A percentile compares a stretch with the other conserved stretches of the same genome.
Evolutionary conservation across 768 basidiomycete genomes (phyloP).

Genomic region (Amanita molliuscula): DNA sequence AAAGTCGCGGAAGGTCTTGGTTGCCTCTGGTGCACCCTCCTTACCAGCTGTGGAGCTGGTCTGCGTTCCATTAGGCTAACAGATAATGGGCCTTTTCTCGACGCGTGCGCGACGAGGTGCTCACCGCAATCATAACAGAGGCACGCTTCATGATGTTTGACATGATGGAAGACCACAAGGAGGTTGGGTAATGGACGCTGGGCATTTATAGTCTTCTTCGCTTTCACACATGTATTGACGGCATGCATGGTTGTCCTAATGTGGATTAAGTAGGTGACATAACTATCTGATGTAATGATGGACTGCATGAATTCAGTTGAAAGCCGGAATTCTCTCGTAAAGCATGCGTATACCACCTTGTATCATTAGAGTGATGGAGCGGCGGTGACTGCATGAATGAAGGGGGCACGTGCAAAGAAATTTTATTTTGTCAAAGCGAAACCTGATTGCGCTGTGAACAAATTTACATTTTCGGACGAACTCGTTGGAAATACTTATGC

Average conservation of each 20-base stretch:
- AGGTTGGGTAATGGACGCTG: background rate
- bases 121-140: background rate
- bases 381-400: too few species aligned
- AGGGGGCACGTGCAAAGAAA: background rate
- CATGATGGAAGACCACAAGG: background rate
- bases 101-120: background rate
- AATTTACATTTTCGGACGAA: background rate
- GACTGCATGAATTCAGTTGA: too few species aligned
- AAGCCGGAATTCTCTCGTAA: background rate
- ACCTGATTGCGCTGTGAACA: background rate
- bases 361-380: too few species aligned
- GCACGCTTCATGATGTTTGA: slow-evolving; percentile 1
- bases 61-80: background rate
- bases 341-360: background rate
- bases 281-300: background rate
- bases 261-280: background rate
- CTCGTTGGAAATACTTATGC: background rate
- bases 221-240: background rate
- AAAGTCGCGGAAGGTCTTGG: slow-evolving; percentile 29
- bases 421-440: background rate
- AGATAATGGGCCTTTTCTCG: background rate
- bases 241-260: background rate
- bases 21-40: background rate
- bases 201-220: background rate
- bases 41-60: background rate